Evolutionary conservation across 176 grass and related monocot species (phyloP).

Genomic region (Ananas comosus): DNA sequence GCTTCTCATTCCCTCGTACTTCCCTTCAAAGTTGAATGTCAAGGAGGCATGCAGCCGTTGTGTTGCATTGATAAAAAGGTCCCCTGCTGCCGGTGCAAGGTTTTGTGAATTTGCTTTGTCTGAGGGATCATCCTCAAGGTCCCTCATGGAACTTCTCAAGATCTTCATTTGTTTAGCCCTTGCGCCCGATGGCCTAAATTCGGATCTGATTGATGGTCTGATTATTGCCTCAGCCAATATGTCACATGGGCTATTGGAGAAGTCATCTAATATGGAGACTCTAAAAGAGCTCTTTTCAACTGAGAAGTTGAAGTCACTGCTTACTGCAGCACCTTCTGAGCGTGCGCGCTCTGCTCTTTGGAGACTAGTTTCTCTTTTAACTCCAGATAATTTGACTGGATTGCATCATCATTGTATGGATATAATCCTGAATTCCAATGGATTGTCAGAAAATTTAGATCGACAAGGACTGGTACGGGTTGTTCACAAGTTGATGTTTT

Average conservation of each 20-base stretch:
- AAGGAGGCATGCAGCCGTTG: conserved; percentile 67
- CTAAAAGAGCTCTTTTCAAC: conserved; percentile 54
- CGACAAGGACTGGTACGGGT: conserved; percentile 34
- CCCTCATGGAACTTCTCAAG: conserved; percentile 52
- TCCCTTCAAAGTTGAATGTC: conserved; percentile 58
- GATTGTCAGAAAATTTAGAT: conserved; percentile 44
- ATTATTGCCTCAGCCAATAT: conserved; percentile 62
- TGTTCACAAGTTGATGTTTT: conserved; percentile 60
- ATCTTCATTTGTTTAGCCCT: conserved; percentile 47
- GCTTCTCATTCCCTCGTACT: conserved; percentile 79
- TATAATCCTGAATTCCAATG: conserved; percentile 42
- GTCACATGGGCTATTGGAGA: conserved; percentile 50
- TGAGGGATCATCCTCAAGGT: conserved; percentile 65
- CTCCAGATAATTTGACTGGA: conserved; percentile 39
- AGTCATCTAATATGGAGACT: conserved; percentile 34
- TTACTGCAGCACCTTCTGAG: conserved; percentile 55
- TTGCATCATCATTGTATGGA: conserved; percentile 54
- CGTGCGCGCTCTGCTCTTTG: conserved; percentile 56
- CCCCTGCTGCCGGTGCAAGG: conserved; percentile 65
- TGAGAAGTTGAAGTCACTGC: conserved; percentile 47
- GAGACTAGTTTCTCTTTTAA: conserved; percentile 44
- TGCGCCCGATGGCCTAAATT: conserved; percentile 46
- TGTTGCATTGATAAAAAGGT: conserved; percentile 72
- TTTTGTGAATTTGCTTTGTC: conserved; percentile 86
- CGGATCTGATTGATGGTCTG: conserved; percentile 69